Conservation (phyloP, 495 filamentous ascomycete genomes). For the Aspergillus cavernicola region DNA sequence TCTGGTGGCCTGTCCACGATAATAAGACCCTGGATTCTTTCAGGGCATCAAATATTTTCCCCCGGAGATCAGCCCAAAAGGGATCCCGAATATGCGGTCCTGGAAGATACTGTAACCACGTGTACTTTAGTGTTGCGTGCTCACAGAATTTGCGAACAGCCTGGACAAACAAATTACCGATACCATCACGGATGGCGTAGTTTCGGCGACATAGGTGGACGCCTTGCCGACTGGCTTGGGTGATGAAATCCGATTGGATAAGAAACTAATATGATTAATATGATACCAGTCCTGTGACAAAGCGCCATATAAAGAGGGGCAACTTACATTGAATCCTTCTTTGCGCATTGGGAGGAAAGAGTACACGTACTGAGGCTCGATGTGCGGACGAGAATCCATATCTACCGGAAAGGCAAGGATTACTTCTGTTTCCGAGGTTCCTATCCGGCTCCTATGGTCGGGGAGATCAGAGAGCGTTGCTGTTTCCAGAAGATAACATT, state of each 20-base stretch:
- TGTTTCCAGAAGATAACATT: not conserved
- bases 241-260: slow-evolving; percentile 5
- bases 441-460: not conserved
- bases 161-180: not conserved
- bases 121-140: not conserved
- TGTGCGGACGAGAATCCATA: not conserved
- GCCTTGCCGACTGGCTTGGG: not conserved
- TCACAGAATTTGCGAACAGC: not conserved
- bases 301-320: not conserved
- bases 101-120: slow-evolving; percentile 3
- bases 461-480: not conserved
- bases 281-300: no score
- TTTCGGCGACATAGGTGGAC: not conserved
- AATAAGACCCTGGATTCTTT: not conserved
- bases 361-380: slow-evolving; percentile 2
- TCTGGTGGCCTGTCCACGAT: not conserved
- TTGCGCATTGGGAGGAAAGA: slow-evolving; percentile 3
- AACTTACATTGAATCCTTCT: slow-evolving; percentile 1
- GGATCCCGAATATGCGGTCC: not conserved
- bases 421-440: not conserved
- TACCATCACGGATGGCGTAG: not conserved
- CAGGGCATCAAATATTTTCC: not conserved
- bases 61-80: not conserved
- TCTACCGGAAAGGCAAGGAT: slow-evolving; percentile 3
- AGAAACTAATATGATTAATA: no score